Conservation (phyloP, 1,139 yeast species). For the Saccharomyces uvarum region DNA sequence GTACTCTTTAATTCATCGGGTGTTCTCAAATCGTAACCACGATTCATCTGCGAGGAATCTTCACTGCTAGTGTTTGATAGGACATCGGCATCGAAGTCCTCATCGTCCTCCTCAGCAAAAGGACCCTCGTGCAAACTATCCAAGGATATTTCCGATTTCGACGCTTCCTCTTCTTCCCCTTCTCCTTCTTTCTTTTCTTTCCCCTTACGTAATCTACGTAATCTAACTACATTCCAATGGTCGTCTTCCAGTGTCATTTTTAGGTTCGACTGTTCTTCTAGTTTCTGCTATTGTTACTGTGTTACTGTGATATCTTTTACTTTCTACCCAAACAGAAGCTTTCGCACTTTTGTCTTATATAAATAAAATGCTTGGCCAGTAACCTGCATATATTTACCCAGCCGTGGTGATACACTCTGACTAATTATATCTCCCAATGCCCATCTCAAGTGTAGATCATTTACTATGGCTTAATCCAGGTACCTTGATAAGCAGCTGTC, state of each 20-base stretch:
- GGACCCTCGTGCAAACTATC: conserved; percentile 1
- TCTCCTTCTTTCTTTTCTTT: neutral
- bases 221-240: neutral
- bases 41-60: conserved; percentile 7
- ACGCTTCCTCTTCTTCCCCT: neutral
- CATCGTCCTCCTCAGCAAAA: conserved; percentile 7
- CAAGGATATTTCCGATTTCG: neutral
- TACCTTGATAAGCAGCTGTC: neutral
- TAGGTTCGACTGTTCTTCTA: neutral
- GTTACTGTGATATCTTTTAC: neutral
- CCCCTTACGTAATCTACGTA: conserved; percentile 1
- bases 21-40: neutral
- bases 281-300: neutral
- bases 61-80: conserved; percentile 20
- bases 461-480: neutral
- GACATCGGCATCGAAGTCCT: conserved; percentile 14
- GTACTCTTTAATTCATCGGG: neutral
- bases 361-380: neutral
- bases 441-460: neutral
- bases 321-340: neutral
- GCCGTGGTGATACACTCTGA: neutral
- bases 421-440: neutral
- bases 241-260: neutral
- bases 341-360: neutral
- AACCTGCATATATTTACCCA: neutral